These are phyloP conservation scores for Blastobotrys serpentis DNA, from an alignment of 1,139 yeast species.

Conservation along the genomic window DNA sequence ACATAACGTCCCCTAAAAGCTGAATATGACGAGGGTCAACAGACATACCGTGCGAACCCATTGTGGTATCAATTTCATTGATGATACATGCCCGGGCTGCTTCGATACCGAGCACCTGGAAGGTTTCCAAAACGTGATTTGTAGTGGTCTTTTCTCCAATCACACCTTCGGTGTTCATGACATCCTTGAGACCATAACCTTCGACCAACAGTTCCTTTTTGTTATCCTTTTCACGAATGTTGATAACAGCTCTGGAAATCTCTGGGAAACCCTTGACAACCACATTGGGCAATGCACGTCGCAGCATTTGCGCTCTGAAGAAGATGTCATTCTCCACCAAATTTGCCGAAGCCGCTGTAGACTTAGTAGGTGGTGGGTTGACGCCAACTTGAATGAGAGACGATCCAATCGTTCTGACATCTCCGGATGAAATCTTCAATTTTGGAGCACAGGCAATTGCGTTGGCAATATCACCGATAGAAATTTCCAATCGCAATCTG, in stretches of 20 bases:
- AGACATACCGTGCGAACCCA: constrained; percentile 99
- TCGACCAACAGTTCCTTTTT: constrained; percentile 91
- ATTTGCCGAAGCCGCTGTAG: constrained; percentile 38
- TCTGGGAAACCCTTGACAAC: constrained; percentile 92
- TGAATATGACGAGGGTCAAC: constrained; percentile 99
- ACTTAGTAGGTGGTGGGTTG: constrained; percentile 51
- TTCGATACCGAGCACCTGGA: constrained; percentile 90
- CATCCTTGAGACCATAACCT: constrained; percentile 95
- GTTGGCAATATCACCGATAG: constrained; percentile 77
- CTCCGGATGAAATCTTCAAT: constrained; percentile 72
- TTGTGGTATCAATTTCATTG: constrained; percentile 92
- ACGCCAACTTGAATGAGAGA: constrained; percentile 79
- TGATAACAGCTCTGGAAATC: constrained; percentile 93
- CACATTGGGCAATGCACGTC: constrained; percentile 79
- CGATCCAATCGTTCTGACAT: constrained; percentile 65
- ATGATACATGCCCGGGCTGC: constrained; percentile 95
- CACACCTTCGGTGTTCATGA: constrained; percentile 97
- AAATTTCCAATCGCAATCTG: constrained; percentile 82
- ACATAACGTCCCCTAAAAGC: constrained; percentile 96
- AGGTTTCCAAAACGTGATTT: constrained; percentile 89
- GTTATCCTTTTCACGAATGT: constrained; percentile 76
- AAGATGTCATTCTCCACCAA: constrained; percentile 62
- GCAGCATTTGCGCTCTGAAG: constrained; percentile 85
- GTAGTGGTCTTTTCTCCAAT: constrained; percentile 84
- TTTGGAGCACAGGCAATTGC: constrained; percentile 88